These are phyloP conservation scores for Prunus padus DNA, from an alignment of 306 rosid genomes.

Conservation along the genomic window DNA sequence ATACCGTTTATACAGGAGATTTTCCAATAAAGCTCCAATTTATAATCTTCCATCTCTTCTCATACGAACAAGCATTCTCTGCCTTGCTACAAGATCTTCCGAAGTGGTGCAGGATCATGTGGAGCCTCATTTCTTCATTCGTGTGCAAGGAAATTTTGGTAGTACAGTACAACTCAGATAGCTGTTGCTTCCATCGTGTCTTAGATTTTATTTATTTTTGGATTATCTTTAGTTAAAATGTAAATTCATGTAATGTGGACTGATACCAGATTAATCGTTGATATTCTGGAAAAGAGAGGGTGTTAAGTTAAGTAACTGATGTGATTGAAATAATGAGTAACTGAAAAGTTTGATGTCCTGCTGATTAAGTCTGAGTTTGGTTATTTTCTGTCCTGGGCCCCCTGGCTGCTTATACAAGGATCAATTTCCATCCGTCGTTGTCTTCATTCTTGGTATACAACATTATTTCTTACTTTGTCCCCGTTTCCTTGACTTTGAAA, in stretches of 20 bases:
- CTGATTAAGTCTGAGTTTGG: background rate
- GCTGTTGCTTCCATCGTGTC: conserved; percentile 1
- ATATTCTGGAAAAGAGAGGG: background rate
- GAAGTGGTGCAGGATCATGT: background rate
- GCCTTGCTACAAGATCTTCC: background rate
- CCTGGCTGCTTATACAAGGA: background rate
- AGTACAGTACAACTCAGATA: background rate
- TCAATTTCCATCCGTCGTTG: background rate
- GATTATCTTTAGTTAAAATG: background rate
- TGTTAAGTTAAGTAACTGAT: background rate
- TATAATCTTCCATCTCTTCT: background rate
- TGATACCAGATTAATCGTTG: background rate
- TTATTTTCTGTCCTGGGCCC: background rate
- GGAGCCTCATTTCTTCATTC: conserved; percentile 1
- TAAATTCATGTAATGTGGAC: conserved; percentile 15
- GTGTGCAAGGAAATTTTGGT: conserved; percentile 22
- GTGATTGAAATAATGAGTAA: background rate
- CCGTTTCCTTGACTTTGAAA: background rate
- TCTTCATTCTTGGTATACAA: conserved; percentile 1
- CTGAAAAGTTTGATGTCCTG: background rate
- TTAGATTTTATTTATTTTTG: background rate
- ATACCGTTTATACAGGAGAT: conserved; percentile 33
- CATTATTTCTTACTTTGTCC: background rate
- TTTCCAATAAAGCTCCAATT: conserved; percentile 35
- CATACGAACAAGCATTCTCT: conserved; percentile 7